A percentile compares a stretch with the other conserved stretches of the same genome.
These are phyloP conservation scores for Capsella rubella DNA, from an alignment of 441 rosid species.

Conservation along the genomic window DNA sequence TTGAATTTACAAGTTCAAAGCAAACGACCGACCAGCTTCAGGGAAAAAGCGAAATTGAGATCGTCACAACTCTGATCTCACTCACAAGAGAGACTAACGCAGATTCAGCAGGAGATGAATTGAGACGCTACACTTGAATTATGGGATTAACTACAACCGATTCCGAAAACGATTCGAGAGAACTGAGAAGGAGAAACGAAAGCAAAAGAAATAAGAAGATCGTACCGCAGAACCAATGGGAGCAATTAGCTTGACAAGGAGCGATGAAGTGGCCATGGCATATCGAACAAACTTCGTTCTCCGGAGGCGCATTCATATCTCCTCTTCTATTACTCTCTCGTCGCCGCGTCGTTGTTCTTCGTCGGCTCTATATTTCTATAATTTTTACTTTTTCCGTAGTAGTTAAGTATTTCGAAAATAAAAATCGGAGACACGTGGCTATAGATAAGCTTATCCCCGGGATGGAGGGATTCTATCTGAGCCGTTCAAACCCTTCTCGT, in stretches of 20 bases:
- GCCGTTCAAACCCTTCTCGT: conserved; percentile 11
- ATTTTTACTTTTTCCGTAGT: conserved; percentile 3
- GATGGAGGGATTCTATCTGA: neutral
- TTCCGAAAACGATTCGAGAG: conserved; percentile 1
- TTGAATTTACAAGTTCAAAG: neutral
- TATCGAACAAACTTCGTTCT: conserved; percentile 70
- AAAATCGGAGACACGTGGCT: neutral
- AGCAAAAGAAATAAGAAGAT: conserved; percentile 3
- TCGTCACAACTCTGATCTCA: conserved; percentile 1
- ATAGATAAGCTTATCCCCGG: neutral
- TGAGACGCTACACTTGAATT: neutral
- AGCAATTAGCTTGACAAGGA: conserved; percentile 95
- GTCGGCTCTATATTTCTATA: neutral
- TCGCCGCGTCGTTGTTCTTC: conserved; percentile 4
- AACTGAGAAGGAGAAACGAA: neutral
- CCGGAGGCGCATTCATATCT: conserved; percentile 70
- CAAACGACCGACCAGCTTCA: neutral
- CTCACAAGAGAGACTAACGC: neutral
- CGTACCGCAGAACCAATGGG: conserved; percentile 96
- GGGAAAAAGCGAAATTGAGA: conserved; percentile 11
- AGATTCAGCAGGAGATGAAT: neutral
- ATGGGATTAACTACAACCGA: neutral
- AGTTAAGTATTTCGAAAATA: conserved; percentile 10
- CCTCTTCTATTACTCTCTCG: neutral
- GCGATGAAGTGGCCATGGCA: conserved; percentile 73